These are phyloP conservation scores for Pythium pyrilobum DNA, from an alignment of 352 stramenopile genomes.

Conservation along the genomic window DNA sequence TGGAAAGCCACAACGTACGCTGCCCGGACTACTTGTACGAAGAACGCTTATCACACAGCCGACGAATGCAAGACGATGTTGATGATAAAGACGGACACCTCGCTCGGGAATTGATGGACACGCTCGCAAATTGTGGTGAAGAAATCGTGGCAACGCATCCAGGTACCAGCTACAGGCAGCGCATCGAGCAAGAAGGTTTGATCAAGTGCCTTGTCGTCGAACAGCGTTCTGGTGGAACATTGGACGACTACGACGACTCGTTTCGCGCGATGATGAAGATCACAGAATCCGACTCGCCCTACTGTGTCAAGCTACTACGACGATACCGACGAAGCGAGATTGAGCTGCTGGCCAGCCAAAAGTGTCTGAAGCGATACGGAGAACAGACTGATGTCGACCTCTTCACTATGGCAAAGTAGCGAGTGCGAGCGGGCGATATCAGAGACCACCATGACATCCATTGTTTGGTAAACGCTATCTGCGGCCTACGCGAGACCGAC, in stretches of 20 bases:
- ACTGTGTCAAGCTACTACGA: conserved; percentile 10
- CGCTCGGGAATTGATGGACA: not conserved
- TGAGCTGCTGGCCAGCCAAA: not conserved
- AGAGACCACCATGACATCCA: not conserved
- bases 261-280: conserved; percentile 16
- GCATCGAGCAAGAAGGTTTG: conserved; percentile 11
- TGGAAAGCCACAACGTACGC: conserved; percentile 10
- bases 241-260: conserved; percentile 8
- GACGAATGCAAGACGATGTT: not conserved
- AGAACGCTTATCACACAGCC: no score
- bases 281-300: conserved; percentile 3
- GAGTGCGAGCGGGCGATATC: not conserved
- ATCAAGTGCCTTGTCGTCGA: conserved; percentile 16
- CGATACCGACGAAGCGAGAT: not conserved
- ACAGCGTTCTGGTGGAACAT: not conserved
- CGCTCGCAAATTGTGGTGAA: conserved; percentile 8
- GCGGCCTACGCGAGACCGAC: not conserved
- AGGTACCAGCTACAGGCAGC: not conserved
- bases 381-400: conserved; percentile 3
- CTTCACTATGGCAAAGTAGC: not conserved
- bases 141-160: not conserved
- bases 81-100: not conserved
- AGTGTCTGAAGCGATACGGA: conserved; percentile 9
- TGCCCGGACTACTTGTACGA: conserved; percentile 16
- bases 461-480: no score